phyloP scores from a whole-genome alignment of 495 filamentous ascomycete genomes.

The Articulospora tetracladia region DNA sequence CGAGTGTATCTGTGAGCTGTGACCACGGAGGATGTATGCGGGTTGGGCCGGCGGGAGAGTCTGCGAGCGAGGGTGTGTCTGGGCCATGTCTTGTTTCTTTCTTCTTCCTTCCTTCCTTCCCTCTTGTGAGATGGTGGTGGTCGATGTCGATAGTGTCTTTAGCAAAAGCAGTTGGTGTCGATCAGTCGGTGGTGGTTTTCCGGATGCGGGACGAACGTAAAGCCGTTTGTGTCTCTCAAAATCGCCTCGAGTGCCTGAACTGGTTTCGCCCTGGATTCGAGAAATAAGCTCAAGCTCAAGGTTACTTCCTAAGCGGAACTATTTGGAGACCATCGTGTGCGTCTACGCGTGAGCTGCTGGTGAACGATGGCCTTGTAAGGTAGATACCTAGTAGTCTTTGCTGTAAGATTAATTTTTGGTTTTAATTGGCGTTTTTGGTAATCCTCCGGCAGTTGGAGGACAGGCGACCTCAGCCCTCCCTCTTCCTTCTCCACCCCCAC shows the following conservation, averaged over 20 bases:
- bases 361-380: too few species aligned
- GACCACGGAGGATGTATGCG: slow-evolving; percentile 79
- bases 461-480: too few species aligned
- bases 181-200: background rate
- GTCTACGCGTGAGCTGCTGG: too few species aligned
- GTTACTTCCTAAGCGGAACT: background rate
- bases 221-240: background rate
- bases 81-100: background rate
- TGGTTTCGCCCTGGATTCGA: background rate
- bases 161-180: background rate
- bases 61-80: slow-evolving; percentile 14
- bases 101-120: too few species aligned
- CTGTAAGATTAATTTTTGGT: too few species aligned
- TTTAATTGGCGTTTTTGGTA: too few species aligned
- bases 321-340: too few species aligned
- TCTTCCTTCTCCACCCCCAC: too few species aligned
- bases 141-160: background rate
- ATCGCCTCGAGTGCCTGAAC: background rate
- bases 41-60: slow-evolving; percentile 22
- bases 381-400: too few species aligned
- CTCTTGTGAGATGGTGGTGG: background rate
- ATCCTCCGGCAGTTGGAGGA: too few species aligned
- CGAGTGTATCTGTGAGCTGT: slow-evolving; percentile 76
- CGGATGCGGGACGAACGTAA: background rate
- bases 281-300: background rate